Evolutionary conservation across 805 yeast species (phyloP).

Genomic region (Yamadazyma takamatsuzukensis): DNA sequence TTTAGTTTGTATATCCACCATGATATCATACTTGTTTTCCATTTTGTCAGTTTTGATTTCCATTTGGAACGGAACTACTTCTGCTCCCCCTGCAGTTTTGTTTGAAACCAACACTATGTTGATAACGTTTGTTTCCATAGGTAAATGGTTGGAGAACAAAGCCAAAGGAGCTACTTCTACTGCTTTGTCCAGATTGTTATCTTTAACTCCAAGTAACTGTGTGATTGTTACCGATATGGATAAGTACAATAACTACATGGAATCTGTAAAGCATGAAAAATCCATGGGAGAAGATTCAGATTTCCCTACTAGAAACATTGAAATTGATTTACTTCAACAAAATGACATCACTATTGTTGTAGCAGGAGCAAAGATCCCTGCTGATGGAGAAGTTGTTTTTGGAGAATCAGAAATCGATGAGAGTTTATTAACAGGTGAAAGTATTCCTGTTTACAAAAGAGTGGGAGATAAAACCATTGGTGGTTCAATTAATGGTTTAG

Average conservation of each 20-base stretch:
- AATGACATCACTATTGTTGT: constrained; percentile 72
- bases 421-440: constrained; percentile 88
- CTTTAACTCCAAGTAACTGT: constrained; percentile 78
- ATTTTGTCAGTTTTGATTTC: constrained; percentile 54
- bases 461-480: constrained; percentile 70
- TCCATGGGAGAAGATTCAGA: constrained; percentile 12
- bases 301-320: constrained; percentile 46
- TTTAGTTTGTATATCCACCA: constrained; percentile 76
- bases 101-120: constrained; percentile 90
- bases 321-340: constrained; percentile 72
- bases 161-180: constrained; percentile 94
- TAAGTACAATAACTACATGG: constrained; percentile 17
- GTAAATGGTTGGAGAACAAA: constrained; percentile 85
- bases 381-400: constrained; percentile 77
- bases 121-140: constrained; percentile 76
- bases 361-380: constrained; percentile 88
- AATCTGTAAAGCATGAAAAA: constrained; percentile 5
- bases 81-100: constrained; percentile 59
- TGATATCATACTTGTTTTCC: constrained; percentile 75
- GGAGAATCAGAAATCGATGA: constrained; percentile 89
- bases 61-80: constrained; percentile 36
- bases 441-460: constrained; percentile 65
- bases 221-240: constrained; percentile 49
- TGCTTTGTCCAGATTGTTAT: constrained; percentile 76
- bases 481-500: constrained; percentile 85